A percentile compares a stretch with the other conserved stretches of the same genome.
Conservation (phyloP, 2,329 filamentous ascomycete genomes). For the Apiospora phragmitis region DNA sequence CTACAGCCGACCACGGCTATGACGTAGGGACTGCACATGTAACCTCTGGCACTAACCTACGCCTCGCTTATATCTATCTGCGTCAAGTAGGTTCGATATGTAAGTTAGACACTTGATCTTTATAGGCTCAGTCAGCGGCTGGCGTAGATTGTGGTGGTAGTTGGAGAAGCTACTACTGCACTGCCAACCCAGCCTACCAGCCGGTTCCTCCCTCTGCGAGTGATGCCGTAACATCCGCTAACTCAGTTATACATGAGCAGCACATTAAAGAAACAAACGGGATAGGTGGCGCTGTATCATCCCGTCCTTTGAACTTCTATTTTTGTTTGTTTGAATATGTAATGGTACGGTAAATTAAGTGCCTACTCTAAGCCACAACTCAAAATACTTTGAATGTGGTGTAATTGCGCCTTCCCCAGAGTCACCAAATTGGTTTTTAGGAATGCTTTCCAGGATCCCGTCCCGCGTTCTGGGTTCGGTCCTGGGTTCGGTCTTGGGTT, state of each 20-base stretch:
- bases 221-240: slow-evolving; percentile 8
- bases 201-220: slow-evolving; percentile 6
- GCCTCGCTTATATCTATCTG: background rate
- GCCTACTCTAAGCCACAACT: background rate
- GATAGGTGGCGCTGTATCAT: background rate
- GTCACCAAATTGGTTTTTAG: background rate
- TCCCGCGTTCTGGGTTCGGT: background rate
- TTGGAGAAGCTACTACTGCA: background rate
- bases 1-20: background rate
- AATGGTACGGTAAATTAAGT: background rate
- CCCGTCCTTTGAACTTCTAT: background rate
- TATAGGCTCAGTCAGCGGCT: background rate
- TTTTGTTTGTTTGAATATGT: background rate
- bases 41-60: background rate
- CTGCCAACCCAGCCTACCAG: slow-evolving; percentile 7
- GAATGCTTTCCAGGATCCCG: background rate
- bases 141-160: background rate
- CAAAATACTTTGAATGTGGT: background rate
- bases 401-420: slow-evolving; percentile 7
- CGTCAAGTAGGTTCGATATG: background rate
- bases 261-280: background rate
- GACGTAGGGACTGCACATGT: background rate
- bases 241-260: background rate
- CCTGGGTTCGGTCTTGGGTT: background rate
- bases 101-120: background rate